These are phyloP conservation scores for Anacardium occidentale DNA, from an alignment of 345 rosid genomes.

Conservation along the genomic window DNA sequence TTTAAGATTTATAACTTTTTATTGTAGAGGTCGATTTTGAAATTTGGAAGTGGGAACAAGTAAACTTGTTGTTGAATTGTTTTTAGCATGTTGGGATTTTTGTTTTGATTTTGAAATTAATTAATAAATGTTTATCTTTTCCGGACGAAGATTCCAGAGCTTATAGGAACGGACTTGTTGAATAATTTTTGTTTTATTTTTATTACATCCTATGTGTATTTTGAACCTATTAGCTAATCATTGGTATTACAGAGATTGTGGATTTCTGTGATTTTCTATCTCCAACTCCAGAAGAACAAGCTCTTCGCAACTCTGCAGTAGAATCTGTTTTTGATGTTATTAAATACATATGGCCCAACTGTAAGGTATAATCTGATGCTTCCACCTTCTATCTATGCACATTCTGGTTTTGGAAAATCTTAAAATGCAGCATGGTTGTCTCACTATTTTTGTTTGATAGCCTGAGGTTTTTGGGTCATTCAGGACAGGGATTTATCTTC, in stretches of 20 bases:
- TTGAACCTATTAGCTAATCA: too few species aligned
- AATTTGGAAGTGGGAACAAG: neutral
- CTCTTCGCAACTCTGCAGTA: conserved; percentile 57
- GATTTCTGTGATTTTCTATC: conserved; percentile 79
- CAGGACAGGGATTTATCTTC: conserved; percentile 83
- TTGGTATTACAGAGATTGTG: conserved; percentile 60
- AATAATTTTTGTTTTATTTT: too few species aligned
- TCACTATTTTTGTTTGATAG: conserved; percentile 39
- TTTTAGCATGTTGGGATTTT: neutral
- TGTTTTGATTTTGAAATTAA: too few species aligned
- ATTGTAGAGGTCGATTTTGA: neutral
- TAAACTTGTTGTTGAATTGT: neutral
- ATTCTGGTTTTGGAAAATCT: neutral
- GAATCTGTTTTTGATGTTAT: conserved; percentile 61
- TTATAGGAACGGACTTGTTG: too few species aligned
- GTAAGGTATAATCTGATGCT: conserved; percentile 43
- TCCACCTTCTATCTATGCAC: conserved; percentile 4
- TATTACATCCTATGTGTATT: too few species aligned
- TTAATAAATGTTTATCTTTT: too few species aligned
- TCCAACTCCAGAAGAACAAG: conserved; percentile 74
- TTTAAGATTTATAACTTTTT: neutral
- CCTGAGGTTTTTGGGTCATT: conserved; percentile 88
- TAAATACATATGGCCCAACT: conserved; percentile 81
- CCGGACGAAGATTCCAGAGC: too few species aligned
- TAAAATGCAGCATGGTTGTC: neutral